Evolutionary conservation across 306 rosid genomes (phyloP).

Genomic region (Vigna hirtella): DNA sequence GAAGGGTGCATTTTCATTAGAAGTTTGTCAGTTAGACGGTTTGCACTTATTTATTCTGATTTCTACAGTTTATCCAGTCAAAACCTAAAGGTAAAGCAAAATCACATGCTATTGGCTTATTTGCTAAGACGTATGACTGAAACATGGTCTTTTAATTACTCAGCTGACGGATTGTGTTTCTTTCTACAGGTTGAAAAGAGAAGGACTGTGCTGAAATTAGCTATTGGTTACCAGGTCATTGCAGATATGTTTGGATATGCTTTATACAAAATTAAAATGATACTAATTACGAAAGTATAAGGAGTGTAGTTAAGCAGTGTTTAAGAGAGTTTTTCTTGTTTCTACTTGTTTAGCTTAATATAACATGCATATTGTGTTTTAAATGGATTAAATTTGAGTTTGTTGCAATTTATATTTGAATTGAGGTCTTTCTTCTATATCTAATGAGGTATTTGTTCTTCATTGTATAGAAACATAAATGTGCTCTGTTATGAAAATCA

Average conservation of each 20-base stretch:
- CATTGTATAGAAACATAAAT: slow-evolving; percentile 19
- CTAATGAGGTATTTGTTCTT: background rate
- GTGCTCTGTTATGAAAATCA: background rate
- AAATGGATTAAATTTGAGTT: background rate
- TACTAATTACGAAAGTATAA: background rate
- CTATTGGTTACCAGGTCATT: slow-evolving; percentile 24
- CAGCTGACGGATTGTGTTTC: slow-evolving; percentile 33
- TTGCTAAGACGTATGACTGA: slow-evolving; percentile 9
- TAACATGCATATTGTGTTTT: background rate
- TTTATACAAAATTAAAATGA: slow-evolving; percentile 3
- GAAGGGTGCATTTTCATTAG: slow-evolving; percentile 51
- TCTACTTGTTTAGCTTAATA: background rate
- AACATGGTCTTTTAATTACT: slow-evolving; percentile 40
- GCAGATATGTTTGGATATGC: slow-evolving; percentile 32
- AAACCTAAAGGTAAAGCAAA: slow-evolving; percentile 37
- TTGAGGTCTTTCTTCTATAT: background rate
- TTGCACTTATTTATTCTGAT: slow-evolving; percentile 27
- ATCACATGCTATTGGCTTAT: background rate
- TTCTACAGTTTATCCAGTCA: slow-evolving; percentile 22
- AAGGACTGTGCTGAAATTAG: background rate
- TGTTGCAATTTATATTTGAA: background rate
- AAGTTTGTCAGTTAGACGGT: slow-evolving; percentile 32
- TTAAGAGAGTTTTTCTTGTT: slow-evolving; percentile 13
- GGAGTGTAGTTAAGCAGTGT: background rate
- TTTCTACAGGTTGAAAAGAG: slow-evolving; percentile 35